Evolutionary conservation across 208 protist species (phyloP).

Genomic region (Leishmania mexicana): DNA sequence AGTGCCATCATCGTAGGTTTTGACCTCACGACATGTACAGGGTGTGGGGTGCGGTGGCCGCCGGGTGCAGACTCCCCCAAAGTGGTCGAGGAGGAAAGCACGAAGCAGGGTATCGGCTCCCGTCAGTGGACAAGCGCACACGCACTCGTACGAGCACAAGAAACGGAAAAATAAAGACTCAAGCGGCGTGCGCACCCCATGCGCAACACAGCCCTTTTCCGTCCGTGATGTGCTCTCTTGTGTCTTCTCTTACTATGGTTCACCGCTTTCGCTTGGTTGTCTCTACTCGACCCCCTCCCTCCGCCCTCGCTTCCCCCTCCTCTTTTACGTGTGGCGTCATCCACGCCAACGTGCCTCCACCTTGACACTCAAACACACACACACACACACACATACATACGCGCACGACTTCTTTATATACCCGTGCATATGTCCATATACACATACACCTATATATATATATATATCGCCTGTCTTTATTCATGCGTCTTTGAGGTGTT

Average conservation of each 20-base stretch:
- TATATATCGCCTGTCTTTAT: background rate
- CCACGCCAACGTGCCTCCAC: background rate
- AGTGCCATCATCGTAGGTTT: background rate
- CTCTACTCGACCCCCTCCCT: no score
- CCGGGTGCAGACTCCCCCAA: background rate
- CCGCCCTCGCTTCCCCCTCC: background rate
- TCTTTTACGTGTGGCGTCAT: background rate
- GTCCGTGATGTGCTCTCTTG: background rate
- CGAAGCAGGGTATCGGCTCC: background rate
- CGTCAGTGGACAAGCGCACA: background rate
- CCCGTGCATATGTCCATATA: background rate
- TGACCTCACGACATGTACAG: background rate
- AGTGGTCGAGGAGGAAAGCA: background rate
- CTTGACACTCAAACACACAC: background rate
- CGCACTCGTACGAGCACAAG: background rate
- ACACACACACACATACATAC: background rate
- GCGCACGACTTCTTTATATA: background rate
- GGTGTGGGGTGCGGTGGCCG: background rate
- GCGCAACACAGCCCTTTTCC: background rate
- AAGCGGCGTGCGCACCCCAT: background rate
- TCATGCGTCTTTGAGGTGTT: background rate
- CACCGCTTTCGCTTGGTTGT: background rate
- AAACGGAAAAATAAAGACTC: no score
- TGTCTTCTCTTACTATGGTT: background rate
- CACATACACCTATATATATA: background rate